Evolutionary conservation across 495 filamentous ascomycete species (phyloP).

Genomic region (Hypomontagnella submonticulosa): DNA sequence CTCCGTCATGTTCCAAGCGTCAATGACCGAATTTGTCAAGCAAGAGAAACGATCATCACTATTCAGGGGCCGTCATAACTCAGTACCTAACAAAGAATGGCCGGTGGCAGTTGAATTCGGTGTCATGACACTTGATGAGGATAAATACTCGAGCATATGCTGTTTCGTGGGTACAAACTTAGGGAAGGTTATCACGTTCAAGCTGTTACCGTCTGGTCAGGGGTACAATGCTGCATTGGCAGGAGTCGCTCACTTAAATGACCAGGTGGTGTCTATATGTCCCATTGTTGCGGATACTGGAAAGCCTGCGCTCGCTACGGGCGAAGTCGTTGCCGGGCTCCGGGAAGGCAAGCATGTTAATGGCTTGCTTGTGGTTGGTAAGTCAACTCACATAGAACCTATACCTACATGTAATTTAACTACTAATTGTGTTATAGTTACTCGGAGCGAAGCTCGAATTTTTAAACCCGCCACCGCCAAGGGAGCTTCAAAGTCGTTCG

Average conservation of each 20-base stretch:
- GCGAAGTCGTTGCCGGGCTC: slow-evolving; percentile 73
- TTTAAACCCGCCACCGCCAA: slow-evolving; percentile 87
- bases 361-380: slow-evolving; percentile 71
- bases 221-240: slow-evolving; percentile 80
- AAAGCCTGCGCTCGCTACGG: slow-evolving; percentile 77
- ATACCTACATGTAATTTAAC: neutral
- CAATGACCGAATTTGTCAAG: slow-evolving; percentile 73
- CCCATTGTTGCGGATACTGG: slow-evolving; percentile 85
- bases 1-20: slow-evolving; percentile 80
- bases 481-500: slow-evolving; percentile 89
- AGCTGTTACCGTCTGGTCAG: slow-evolving; percentile 77
- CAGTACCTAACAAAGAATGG: slow-evolving; percentile 70
- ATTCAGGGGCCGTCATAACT: slow-evolving; percentile 55
- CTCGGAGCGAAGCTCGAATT: slow-evolving; percentile 77
- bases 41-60: slow-evolving; percentile 77
- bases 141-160: slow-evolving; percentile 92
- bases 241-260: slow-evolving; percentile 73
- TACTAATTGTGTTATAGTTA: slow-evolving; percentile 60
- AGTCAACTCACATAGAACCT: slow-evolving; percentile 27
- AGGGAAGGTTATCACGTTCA: slow-evolving; percentile 87
- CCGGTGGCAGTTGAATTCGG: slow-evolving; percentile 86
- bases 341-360: slow-evolving; percentile 75
- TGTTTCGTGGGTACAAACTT: slow-evolving; percentile 90
- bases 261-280: slow-evolving; percentile 76
- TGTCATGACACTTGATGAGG: slow-evolving; percentile 90